phyloP scores from a whole-genome alignment of 169 alveolate species.

The Plasmodium ovale region DNA sequence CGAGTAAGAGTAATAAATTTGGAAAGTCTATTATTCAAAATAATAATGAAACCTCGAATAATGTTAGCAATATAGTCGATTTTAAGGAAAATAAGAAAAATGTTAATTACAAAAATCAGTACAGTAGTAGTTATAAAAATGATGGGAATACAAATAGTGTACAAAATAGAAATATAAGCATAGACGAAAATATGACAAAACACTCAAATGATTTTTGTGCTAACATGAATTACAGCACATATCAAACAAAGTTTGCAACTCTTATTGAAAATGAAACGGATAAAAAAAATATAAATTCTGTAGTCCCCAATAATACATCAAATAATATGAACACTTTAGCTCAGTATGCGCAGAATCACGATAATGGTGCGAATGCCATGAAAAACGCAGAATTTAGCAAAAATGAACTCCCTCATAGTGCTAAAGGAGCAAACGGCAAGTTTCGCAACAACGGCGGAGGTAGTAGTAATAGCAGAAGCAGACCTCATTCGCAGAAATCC shows the following conservation, averaged over 20 bases:
- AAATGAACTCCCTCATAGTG: slow-evolving; percentile 9
- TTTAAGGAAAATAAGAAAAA: slow-evolving; percentile 25
- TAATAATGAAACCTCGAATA: slow-evolving; percentile 8
- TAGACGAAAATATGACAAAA: slow-evolving; percentile 25
- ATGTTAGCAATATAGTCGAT: slow-evolving; percentile 3
- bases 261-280: slow-evolving; percentile 19
- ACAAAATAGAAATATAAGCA: slow-evolving; percentile 11
- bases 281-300: neutral
- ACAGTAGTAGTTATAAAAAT: slow-evolving; percentile 31
- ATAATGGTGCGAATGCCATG: neutral
- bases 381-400: slow-evolving; percentile 1
- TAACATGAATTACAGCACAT: slow-evolving; percentile 19
- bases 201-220: slow-evolving; percentile 5
- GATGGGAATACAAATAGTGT: slow-evolving; percentile 17
- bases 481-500: neutral
- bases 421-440: neutral
- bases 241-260: slow-evolving; percentile 14
- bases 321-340: slow-evolving; percentile 5
- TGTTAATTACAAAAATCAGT: slow-evolving; percentile 32
- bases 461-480: neutral
- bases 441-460: neutral
- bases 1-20: slow-evolving; percentile 26
- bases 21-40: slow-evolving; percentile 10
- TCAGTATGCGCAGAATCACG: slow-evolving; percentile 7
- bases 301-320: slow-evolving; percentile 12